phyloP scores from a whole-genome alignment of 2,329 filamentous ascomycete genomes.

The Cercospora canescens region DNA sequence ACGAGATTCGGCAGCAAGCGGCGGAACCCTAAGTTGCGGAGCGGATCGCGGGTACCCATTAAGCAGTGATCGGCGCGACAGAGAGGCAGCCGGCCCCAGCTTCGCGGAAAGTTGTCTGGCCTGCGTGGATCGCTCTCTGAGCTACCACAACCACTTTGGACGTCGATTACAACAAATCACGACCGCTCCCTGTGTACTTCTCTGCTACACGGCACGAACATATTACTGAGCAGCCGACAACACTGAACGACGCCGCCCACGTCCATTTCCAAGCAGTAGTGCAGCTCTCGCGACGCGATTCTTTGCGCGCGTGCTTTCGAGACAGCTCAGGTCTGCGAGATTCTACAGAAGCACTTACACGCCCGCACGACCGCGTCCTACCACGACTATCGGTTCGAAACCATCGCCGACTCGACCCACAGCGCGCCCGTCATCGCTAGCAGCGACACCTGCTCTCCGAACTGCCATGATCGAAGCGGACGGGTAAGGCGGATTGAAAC shows the following conservation, averaged over 20 bases:
- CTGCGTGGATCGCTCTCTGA: background rate
- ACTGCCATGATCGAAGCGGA: background rate
- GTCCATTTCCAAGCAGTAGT: background rate
- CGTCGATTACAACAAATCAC: background rate
- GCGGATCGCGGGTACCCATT: background rate
- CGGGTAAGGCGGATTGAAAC: background rate
- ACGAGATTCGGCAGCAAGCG: background rate
- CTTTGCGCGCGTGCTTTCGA: background rate
- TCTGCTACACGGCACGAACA: background rate
- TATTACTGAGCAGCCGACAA: background rate
- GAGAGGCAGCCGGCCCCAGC: background rate
- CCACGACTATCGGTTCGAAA: background rate
- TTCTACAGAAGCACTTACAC: background rate
- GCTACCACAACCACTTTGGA: background rate
- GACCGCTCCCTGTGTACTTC: background rate
- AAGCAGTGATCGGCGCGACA: background rate
- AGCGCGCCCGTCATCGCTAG: background rate
- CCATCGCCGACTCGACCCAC: background rate
- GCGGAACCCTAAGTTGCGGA: background rate
- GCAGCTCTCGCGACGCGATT: background rate
- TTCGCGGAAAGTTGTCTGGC: slow-evolving; percentile 3
- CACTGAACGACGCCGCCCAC: background rate
- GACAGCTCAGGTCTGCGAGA: background rate
- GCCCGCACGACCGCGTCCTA: background rate
- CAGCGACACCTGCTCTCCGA: background rate